Evolutionary conservation across 441 rosid genomes (phyloP), one percentile per base, ranked within the genome.

Genomic region (Theobroma grandiflorum): DNA sequence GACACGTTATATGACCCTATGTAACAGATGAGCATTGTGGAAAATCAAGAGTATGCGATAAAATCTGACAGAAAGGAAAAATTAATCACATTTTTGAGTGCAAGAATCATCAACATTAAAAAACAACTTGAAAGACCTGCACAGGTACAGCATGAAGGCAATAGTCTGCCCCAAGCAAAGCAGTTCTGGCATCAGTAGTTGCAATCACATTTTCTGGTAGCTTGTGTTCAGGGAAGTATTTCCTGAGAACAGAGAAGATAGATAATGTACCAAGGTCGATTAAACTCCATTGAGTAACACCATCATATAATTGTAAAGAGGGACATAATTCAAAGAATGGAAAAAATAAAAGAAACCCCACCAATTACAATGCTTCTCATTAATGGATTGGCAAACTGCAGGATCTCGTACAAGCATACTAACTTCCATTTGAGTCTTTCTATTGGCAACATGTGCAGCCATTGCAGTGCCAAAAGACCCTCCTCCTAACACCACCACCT

Each of bases 401-500:
- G 92, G 87, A 85, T 94, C 98, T 55, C 98, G 95, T 10, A 95
- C 89, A 78, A 95, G 97, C 91, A 95, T 86, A 57, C 84, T 85
- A 82, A 95, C 99, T 76, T 94, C 92, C 74, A 95, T 79, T 67
- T 90, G 89, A 12, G 88, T 78, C 87, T 91, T 95, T 82, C 88
- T 85, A 74, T 77, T 85, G 42, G 98, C 99, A 83, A 93, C 88
- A 83, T 95, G 99, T 6, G 99, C 94, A 47, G 98, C 98, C 98
- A 95, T 93, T 72, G 98, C 98, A 0, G 98, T 95, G 79, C 95
- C 99, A 85, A 95, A 95, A 26, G 99, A 95, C 38, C 99, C 99
- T 69, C 99, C 99, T 75, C 99, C 98, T 76, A 95, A 93, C 82
- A 95, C 99, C 80, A 91, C 99, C 64, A 95, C 98, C 98, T 95